Evolutionary conservation across 129 eudicot species (phyloP).

Genomic region (Scalesia atractyloides): DNA sequence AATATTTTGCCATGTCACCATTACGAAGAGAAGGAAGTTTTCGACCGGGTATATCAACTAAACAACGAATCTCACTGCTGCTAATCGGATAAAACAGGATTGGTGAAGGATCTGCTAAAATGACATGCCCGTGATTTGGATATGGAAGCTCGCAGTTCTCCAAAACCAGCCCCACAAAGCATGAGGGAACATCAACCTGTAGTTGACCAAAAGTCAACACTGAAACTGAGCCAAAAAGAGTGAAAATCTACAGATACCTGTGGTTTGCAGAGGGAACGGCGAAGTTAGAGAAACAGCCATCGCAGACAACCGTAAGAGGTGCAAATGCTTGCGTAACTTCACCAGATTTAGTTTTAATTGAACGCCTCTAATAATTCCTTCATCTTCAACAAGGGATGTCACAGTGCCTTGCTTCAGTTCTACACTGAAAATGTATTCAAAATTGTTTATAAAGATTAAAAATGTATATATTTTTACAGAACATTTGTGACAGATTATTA

Average conservation of each 20-base stretch:
- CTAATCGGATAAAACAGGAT: constrained; percentile 60
- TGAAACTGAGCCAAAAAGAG: not conserved
- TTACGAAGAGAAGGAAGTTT: constrained; percentile 61
- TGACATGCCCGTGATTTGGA: constrained; percentile 68
- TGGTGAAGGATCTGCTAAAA: constrained; percentile 68
- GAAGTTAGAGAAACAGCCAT: constrained; percentile 62
- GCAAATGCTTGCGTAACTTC: constrained; percentile 54
- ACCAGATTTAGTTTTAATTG: constrained; percentile 55
- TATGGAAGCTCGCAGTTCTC: constrained; percentile 63
- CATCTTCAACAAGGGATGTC: constrained; percentile 54
- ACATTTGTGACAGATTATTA: too few relatives aligned
- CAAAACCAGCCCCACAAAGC: constrained; percentile 67
- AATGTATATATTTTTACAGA: not conserved
- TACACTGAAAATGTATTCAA: constrained; percentile 42
- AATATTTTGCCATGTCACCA: constrained; percentile 60
- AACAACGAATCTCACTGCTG: constrained; percentile 58
- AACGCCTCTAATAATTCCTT: constrained; percentile 56
- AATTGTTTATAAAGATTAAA: not conserved
- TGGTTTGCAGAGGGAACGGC: constrained; percentile 59
- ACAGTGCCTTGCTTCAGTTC: constrained; percentile 62
- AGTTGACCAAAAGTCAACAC: constrained; percentile 21
- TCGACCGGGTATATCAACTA: constrained; percentile 65
- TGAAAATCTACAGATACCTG: constrained; percentile 30
- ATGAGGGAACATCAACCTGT: constrained; percentile 70
- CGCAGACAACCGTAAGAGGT: constrained; percentile 66